Conservation (phyloP, 164 flowering plant species). For the Aristolochia californica region DNA sequence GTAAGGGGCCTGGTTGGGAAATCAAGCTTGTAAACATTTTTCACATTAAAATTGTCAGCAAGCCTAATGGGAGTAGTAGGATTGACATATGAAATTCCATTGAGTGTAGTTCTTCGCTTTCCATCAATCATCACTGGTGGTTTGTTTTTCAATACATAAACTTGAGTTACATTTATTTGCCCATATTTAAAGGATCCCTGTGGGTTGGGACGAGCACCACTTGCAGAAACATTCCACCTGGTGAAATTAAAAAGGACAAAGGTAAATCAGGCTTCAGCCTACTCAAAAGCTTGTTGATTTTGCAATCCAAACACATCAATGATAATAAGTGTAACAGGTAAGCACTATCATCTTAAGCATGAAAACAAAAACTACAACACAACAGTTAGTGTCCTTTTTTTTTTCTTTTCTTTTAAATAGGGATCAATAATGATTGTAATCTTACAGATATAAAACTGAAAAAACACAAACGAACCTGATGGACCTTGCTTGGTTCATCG, state of each 20-base stretch:
- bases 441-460: neutral
- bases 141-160: constrained; percentile 57
- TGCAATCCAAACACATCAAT: neutral
- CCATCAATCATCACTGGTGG: constrained; percentile 63
- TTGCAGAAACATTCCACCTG: constrained; percentile 88
- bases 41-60: constrained; percentile 59
- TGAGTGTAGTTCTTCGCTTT: constrained; percentile 51
- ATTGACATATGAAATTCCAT: constrained; percentile 65
- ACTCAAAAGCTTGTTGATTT: no score
- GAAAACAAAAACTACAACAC: no score
- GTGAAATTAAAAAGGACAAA: neutral
- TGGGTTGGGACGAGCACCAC: constrained; percentile 98
- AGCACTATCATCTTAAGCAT: no score
- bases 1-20: constrained; percentile 63
- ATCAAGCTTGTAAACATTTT: constrained; percentile 71
- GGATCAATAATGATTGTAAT: no score
- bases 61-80: constrained; percentile 79
- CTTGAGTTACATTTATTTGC: constrained; percentile 81
- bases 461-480: constrained; percentile 48
- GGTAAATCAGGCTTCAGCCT: neutral
- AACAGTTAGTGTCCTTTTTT: no score
- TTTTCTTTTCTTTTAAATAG: no score
- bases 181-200: constrained; percentile 96
- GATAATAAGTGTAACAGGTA: no score
- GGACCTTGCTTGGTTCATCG: constrained; percentile 99